Evolutionary conservation across 139 green algal genomes (phyloP).

Genomic region (Closterium sp.): DNA sequence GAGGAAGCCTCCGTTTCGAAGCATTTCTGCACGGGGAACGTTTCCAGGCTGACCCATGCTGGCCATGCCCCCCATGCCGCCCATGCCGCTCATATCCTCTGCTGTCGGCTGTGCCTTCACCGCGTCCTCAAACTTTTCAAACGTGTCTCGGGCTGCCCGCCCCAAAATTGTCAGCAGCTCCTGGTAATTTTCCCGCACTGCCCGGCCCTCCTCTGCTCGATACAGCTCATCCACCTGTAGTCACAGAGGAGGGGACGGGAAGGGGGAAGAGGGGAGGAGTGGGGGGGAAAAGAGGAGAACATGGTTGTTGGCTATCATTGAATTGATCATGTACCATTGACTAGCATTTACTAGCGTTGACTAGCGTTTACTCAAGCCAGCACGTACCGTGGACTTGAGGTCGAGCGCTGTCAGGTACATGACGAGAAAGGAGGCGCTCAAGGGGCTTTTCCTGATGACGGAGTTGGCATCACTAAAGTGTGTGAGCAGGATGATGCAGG

Average conservation of each 20-base stretch:
- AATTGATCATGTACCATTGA: too few relatives aligned
- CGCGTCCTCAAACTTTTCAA: slow-evolving; percentile 40
- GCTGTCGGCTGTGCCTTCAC: slow-evolving; percentile 8
- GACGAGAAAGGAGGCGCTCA: slow-evolving; percentile 25
- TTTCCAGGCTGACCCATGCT: not conserved
- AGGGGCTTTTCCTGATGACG: not conserved
- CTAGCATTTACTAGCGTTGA: not conserved
- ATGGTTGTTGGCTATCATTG: not conserved
- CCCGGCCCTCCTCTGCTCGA: not conserved
- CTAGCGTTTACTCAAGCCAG: too few relatives aligned
- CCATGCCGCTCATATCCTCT: not conserved
- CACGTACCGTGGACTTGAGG: not conserved
- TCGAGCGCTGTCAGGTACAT: slow-evolving; percentile 26
- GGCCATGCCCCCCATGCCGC: not conserved
- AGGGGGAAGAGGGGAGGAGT: too few relatives aligned
- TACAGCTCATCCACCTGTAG: not conserved
- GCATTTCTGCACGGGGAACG: not conserved
- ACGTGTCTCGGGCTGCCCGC: slow-evolving; percentile 15
- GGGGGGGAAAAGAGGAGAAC: not conserved
- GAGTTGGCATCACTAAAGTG: slow-evolving; percentile 1
- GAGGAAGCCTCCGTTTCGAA: not conserved
- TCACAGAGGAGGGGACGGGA: too few relatives aligned
- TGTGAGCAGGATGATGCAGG: slow-evolving; percentile 9
- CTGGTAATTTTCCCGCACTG: not conserved
- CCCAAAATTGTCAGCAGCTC: slow-evolving; percentile 3